Base-by-base conservation (phyloP, 495 filamentous ascomycete genomes). In the Talaromyces adpressus region DNA sequence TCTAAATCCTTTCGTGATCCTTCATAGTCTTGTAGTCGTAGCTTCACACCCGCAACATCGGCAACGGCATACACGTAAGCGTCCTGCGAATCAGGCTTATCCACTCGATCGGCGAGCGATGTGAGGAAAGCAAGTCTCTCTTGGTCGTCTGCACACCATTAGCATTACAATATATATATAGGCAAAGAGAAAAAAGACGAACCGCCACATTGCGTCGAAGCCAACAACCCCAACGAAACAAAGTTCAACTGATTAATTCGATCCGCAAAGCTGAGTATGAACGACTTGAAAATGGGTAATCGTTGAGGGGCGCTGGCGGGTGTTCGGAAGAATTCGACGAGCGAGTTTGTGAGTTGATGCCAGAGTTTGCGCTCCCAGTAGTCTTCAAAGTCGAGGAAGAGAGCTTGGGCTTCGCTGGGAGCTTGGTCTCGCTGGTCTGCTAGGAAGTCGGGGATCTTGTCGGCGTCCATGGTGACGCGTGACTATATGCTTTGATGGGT, bases 171-270 rank as follows among this genome's bases (percentile, higher is more conserved):
- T n/a, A 34, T 2, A 36, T 5, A 29, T 20, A 47, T 57, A n/a
- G 25, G n/a, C n/a, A 7, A 62, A 39, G 18, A 57, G 60, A 29
- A 62, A 25, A 30, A 5, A 49, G 27, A 75, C 74, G 32, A 69
- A 97, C 94, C 90, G 84, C 80, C 84, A 78, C 91, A 96, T 82
- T 96, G 89, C 66, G 88, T 84, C 52, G 91, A 90, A 27, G 94
- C 89, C 74, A 88, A 87, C 71, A 98, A 81, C 5, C 92, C 95
- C 60, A 99, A 79, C 63, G 87, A 85, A 66, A 98, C 95, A 62
- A 98, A 89, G 82, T 96, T 96, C 51, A 98, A 86, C 79, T 97
- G 92, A 79, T 98, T 99, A 82, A 98, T 97, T 83, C 94, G 96
- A 68, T 96, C 91, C 63, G 91, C 89, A 72, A 99, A 99, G 76